phyloP scores from a whole-genome alignment of 2,329 filamentous ascomycete species.

The Colletotrichum euphorbiae region DNA sequence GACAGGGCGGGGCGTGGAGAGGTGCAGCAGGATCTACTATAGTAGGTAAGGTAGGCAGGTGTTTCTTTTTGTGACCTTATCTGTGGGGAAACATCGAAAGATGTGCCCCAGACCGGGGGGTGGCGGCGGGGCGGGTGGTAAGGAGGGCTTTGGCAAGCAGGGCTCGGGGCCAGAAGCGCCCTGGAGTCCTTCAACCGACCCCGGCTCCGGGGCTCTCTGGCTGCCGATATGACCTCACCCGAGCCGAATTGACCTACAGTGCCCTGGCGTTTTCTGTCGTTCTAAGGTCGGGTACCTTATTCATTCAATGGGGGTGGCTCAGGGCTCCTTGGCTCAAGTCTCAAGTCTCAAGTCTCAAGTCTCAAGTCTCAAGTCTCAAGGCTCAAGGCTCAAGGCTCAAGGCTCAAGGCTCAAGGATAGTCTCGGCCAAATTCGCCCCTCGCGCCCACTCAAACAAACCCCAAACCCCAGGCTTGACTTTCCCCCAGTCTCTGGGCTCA shows the following conservation, averaged over 20 bases:
- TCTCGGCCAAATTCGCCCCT: too few species aligned
- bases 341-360: too few species aligned
- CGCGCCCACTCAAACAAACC: background rate
- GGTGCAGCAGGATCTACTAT: constrained; percentile 8
- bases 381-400: too few species aligned
- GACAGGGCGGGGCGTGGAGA: constrained; percentile 7
- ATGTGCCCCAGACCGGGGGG: constrained; percentile 20
- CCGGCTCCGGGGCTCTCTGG: background rate
- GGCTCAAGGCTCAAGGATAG: too few species aligned
- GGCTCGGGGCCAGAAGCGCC: background rate
- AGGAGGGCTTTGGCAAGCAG: background rate
- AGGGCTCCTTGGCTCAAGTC: too few species aligned
- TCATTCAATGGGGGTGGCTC: too few species aligned
- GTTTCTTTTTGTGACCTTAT: constrained; percentile 29
- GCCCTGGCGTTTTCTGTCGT: too few species aligned
- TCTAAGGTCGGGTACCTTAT: too few species aligned
- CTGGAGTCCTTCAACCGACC: background rate
- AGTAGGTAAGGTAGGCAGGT: background rate
- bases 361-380: too few species aligned
- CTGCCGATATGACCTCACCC: background rate
- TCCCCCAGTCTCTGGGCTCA: constrained; percentile 1
- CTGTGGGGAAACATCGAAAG: constrained; percentile 39
- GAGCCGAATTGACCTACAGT: too few species aligned
- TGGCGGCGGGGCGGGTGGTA: too few species aligned
- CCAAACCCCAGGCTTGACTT: constrained; percentile 5